A percentile compares a stretch with the other conserved stretches of the same genome.
Evolutionary conservation across 2,329 filamentous ascomycete genomes (phyloP).

Genomic region (Rachicladosporium sp.): DNA sequence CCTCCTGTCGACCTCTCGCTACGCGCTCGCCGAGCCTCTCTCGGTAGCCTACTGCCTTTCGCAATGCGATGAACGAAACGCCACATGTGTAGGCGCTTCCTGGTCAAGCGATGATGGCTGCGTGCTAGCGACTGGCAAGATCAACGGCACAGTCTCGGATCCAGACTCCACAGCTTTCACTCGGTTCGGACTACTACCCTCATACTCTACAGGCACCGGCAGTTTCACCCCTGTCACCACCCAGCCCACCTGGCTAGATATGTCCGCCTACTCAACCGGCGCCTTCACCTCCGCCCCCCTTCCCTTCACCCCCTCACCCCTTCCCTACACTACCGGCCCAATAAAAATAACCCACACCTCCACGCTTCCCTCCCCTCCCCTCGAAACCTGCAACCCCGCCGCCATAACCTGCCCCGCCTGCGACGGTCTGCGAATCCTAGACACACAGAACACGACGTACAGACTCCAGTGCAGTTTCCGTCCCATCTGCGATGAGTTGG

Average conservation of each 20-base stretch:
- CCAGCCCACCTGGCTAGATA: not conserved
- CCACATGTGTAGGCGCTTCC: slow-evolving; percentile 3
- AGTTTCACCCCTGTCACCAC: too few relatives aligned
- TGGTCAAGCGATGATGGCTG: slow-evolving; percentile 5
- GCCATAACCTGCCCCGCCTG: slow-evolving; percentile 15
- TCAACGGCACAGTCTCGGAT: slow-evolving; percentile 1
- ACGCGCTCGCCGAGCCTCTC: slow-evolving; percentile 3
- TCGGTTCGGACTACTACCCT: not conserved
- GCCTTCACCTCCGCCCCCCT: not conserved
- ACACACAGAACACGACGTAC: slow-evolving; percentile 16
- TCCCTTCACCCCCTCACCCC: not conserved
- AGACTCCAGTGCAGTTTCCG: slow-evolving; percentile 10
- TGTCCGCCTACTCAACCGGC: slow-evolving; percentile 1
- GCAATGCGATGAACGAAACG: slow-evolving; percentile 3
- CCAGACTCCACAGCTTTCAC: slow-evolving; percentile 3
- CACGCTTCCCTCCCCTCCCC: slow-evolving; percentile 3
- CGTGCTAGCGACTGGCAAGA: slow-evolving; percentile 1
- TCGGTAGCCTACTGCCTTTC: slow-evolving; percentile 3
- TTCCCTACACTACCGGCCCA: not conserved
- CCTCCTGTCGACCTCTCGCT: slow-evolving; percentile 3
- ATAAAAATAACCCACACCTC: not conserved
- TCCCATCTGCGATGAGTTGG: too few relatives aligned
- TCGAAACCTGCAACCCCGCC: slow-evolving; percentile 8
- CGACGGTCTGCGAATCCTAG: slow-evolving; percentile 9
- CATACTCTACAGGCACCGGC: too few relatives aligned